Base-by-base conservation (phyloP, 768 basidiomycete genomes). In the Amyloporia xantha region DNA sequence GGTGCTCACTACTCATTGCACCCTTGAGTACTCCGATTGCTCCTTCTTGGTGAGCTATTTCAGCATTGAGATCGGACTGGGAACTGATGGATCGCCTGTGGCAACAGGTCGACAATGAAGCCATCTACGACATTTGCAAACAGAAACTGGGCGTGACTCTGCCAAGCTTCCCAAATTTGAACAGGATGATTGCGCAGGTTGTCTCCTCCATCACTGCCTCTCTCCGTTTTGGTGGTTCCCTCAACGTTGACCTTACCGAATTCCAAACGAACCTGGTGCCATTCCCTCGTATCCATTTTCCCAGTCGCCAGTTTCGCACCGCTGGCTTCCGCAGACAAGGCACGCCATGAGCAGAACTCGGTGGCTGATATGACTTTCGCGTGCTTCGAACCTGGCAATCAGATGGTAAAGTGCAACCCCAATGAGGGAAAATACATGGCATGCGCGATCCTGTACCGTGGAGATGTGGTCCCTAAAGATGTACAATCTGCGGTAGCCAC, bases 51-150 rank as follows among this genome's bases (percentile, higher is more conserved):
- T 82, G 54, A 27, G 72, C 52, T 37, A 9, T 9, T 26, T 36
- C 4, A 11, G 47, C 41, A 48, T 49, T 44, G 10, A 43, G 17
- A 39, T 5, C 12, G 7, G 13, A n/a, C 26, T 44, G 33, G 42
- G 40, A 33, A 39, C 36, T 15, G n/a, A 40, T 11, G 23, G n/a
- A 30, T 26, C 19, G 41, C 9, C 20, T n/a, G n/a, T n/a, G n/a
- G n/a, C n/a, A 27, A 30, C 36, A 91, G 88, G 89, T 99, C 54
- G 96, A 99, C 66, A 99, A 99, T 66, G 94, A 99, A 69, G 96
- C 94, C 46, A 98, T 98, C 65, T 98, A 95, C 70, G 94, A 97
- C 66, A 98, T 98, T 65, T 98, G 95, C 89, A 94, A 96, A 78
- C 84, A 87, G 71, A 93, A 87, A 66, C 77, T 98, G 50, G 81